phyloP scores from a whole-genome alignment of 306 rosid species.

The Quercus berberidifolia region DNA sequence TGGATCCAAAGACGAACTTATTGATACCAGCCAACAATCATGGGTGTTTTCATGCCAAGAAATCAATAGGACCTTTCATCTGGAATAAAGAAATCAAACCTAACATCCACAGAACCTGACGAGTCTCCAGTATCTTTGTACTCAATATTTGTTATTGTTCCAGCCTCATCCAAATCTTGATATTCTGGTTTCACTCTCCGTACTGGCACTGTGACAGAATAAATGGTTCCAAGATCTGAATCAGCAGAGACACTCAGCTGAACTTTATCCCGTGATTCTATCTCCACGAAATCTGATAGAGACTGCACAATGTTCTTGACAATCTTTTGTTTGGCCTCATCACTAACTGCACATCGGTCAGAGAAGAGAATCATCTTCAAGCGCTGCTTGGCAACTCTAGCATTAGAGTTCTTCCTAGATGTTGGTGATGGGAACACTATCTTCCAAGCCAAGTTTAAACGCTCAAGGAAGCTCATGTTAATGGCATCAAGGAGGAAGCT shows the following conservation, averaged over 20 bases:
- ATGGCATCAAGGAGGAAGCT: conserved; percentile 81
- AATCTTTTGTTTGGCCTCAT: conserved; percentile 84
- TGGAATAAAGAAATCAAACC: conserved; percentile 48
- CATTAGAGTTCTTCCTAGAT: conserved; percentile 68
- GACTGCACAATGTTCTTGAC: conserved; percentile 74
- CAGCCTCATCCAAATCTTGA: conserved; percentile 69
- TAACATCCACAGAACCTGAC: conserved; percentile 67
- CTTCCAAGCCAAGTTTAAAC: conserved; percentile 89
- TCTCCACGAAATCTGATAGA: conserved; percentile 92
- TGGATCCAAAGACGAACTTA: not conserved
- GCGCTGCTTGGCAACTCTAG: conserved; percentile 91
- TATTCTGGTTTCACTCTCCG: conserved; percentile 89
- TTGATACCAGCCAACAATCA: too few relatives aligned
- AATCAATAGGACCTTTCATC: conserved; percentile 29
- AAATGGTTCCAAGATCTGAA: conserved; percentile 85
- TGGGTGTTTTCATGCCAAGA: not conserved
- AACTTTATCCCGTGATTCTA: conserved; percentile 94
- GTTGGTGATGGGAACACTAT: conserved; percentile 75
- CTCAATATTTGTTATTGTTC: conserved; percentile 77
- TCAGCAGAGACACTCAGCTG: conserved; percentile 85
- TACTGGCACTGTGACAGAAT: conserved; percentile 91
- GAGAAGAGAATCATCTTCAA: conserved; percentile 93
- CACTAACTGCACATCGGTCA: conserved; percentile 90
- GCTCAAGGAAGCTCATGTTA: conserved; percentile 88
- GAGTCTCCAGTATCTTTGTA: conserved; percentile 77